A percentile compares a stretch with the other conserved stretches of the same genome.
Conservation (phyloP, 2,329 filamentous ascomycete species). For the Hymenoscyphus occultus region DNA sequence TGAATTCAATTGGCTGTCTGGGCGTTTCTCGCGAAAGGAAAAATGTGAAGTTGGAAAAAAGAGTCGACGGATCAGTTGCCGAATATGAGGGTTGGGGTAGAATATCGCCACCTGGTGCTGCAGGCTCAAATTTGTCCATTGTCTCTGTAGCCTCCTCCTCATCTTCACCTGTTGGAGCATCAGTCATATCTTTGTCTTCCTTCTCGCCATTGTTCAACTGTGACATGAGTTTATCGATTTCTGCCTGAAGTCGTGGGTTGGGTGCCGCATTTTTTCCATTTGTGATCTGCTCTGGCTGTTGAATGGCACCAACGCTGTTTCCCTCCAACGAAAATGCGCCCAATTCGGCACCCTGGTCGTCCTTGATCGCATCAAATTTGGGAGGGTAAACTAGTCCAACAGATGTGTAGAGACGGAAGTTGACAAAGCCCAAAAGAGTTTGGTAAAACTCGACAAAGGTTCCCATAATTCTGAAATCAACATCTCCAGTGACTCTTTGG, state of each 20-base stretch:
- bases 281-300: conserved; percentile 51
- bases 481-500: conserved; percentile 86
- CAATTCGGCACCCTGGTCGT: conserved; percentile 86
- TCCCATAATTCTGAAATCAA: conserved; percentile 98
- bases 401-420: conserved; percentile 90
- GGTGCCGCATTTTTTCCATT: conserved; percentile 51
- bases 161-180: conserved; percentile 42
- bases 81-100: conserved; percentile 73
- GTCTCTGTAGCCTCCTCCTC: conserved; percentile 50
- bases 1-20: conserved; percentile 84
- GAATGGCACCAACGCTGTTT: conserved; percentile 55
- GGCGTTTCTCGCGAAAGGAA: conserved; percentile 94
- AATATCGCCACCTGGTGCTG: conserved; percentile 78
- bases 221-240: conserved; percentile 66
- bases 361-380: conserved; percentile 83
- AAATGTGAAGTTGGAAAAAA: conserved; percentile 87
- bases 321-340: conserved; percentile 89
- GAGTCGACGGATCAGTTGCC: conserved; percentile 63
- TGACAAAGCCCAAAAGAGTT: conserved; percentile 90
- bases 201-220: conserved; percentile 58
- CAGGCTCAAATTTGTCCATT: conserved; percentile 89
- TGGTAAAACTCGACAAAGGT: conserved; percentile 99
- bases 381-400: conserved; percentile 92
- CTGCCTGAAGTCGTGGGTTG: conserved; percentile 61
- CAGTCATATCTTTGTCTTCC: conserved; percentile 42